phyloP scores from a whole-genome alignment of 371 early-diverging fungal genomes.

The Rhizopus stolonifer region DNA sequence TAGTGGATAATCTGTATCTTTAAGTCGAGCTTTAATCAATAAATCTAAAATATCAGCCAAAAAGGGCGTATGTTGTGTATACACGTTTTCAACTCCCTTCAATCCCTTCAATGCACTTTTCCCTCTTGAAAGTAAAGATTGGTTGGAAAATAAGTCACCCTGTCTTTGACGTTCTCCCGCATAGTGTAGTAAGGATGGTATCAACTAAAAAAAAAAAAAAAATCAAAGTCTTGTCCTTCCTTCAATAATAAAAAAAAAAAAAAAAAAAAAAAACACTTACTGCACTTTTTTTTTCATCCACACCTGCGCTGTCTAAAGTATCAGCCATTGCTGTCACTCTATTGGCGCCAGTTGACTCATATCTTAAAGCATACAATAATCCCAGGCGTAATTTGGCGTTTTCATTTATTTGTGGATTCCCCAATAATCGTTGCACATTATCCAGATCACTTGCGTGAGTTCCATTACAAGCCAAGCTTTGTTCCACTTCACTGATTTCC shows the following conservation, averaged over 20 bases:
- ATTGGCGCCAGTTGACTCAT: conserved; percentile 80
- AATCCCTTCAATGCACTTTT: conserved; percentile 83
- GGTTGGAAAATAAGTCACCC: conserved; percentile 85
- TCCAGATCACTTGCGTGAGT: conserved; percentile 80
- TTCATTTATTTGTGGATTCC: conserved; percentile 62
- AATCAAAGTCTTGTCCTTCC: too few species aligned
- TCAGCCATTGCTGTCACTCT: conserved; percentile 66
- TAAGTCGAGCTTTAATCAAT: conserved; percentile 79
- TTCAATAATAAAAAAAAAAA: not conserved
- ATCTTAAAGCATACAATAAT: conserved; percentile 85
- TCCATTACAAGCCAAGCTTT: conserved; percentile 88
- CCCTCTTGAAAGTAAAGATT: conserved; percentile 79
- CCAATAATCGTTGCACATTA: conserved; percentile 69
- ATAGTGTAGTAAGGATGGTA: conserved; percentile 75
- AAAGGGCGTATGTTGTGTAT: conserved; percentile 93
- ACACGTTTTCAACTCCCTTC: conserved; percentile 97
- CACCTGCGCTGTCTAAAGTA: conserved; percentile 63
- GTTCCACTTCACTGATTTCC: conserved; percentile 91
- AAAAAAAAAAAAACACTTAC: conserved; percentile 43
- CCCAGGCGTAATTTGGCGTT: conserved; percentile 80
- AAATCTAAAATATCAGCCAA: conserved; percentile 75
- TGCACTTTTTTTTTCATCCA: conserved; percentile 69
- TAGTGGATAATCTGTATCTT: conserved; percentile 78
- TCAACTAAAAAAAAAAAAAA: conserved; percentile 45
- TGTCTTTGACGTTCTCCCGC: conserved; percentile 82